Evolutionary conservation across 2,329 filamentous ascomycete genomes (phyloP), one percentile per base, ranked within the genome.

Genomic region (Phaeosphaeria sp.): DNA sequence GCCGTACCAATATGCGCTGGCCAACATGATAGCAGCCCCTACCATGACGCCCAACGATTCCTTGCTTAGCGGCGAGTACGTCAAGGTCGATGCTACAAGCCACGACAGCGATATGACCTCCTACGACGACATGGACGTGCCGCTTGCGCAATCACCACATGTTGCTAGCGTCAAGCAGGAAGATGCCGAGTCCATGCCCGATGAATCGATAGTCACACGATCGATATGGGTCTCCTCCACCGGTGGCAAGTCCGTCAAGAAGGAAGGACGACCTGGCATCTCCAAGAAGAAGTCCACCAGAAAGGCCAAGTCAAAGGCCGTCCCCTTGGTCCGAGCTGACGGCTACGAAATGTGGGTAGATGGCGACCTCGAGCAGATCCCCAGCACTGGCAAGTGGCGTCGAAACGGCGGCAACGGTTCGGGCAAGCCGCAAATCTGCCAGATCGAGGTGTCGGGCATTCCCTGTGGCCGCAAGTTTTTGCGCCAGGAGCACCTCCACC

Each of bases 401-500:
- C 49, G 27, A 1, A 49, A 33, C 13, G 52, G 52, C 13, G 25
- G 46, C n/a, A 40, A 9, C 39, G 9, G 46, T 3, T 22, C 36
- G 25, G 40, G 40, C 8, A 45, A 49, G 25, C 39, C 39, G 43
- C 44, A 56, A 9, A 36, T 48, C 25, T 54, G 45, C 22, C 17
- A 42, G 30, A 54, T 54, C 21, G 17, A 48, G 13, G 33, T 33
- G 9, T 30, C 33, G 15, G 46, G 46, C 18, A 33, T 21, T 6
- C 52, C 46, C 8, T 67, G 68, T 56, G 44, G 50, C 25, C 59
- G 57, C 27, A 21, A 22, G 2, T 76, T 76, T 49, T 54, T 57
- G 39, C 64, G 74, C 6, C 62, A 65, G 9, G 75, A 77, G 45
- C 74, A 77, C 53, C 58, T 71, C 9, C 72, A 68, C 51, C 61